Evolutionary conservation across 495 filamentous ascomycete genomes (phyloP).

Genomic region (Saxispiralis lemnorum): DNA sequence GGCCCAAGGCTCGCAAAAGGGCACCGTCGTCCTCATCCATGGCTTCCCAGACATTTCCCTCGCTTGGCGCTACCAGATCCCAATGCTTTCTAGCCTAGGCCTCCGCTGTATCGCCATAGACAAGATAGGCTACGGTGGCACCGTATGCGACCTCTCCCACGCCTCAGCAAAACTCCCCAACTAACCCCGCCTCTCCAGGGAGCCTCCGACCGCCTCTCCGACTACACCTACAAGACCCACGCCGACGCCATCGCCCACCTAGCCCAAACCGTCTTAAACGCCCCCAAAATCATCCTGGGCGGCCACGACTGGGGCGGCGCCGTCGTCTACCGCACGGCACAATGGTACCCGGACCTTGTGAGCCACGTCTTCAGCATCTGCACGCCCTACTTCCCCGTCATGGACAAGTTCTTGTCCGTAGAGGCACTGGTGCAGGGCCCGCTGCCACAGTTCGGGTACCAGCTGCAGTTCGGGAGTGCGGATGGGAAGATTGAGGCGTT

Average conservation of each 20-base stretch:
- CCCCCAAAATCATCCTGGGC: conserved; percentile 47
- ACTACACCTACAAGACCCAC: conserved; percentile 51
- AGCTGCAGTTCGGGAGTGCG: conserved; percentile 46
- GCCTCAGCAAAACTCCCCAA: background rate
- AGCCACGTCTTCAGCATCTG: conserved; percentile 59
- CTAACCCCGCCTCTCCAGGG: conserved; percentile 4
- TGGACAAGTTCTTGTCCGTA: conserved; percentile 30
- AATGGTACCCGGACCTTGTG: conserved; percentile 55
- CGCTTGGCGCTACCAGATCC: conserved; percentile 73
- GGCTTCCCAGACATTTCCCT: conserved; percentile 52
- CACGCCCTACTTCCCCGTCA: conserved; percentile 48
- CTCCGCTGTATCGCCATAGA: conserved; percentile 62
- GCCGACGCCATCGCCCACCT: conserved; percentile 54
- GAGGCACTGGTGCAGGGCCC: conserved; percentile 35
- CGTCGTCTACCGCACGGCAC: conserved; percentile 43
- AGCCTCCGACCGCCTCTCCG: conserved; percentile 25
- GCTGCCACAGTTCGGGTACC: conserved; percentile 64
- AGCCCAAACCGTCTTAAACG: conserved; percentile 35
- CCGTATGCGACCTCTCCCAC: conserved; percentile 28
- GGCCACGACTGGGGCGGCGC: conserved; percentile 69
- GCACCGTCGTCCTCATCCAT: conserved; percentile 30
- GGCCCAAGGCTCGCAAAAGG: conserved; percentile 1
- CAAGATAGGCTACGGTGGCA: conserved; percentile 65
- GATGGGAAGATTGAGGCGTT: conserved; percentile 6
- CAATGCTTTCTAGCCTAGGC: conserved; percentile 46